phyloP scores from a whole-genome alignment of 495 filamentous ascomycete genomes.

The Penicillium manginii region DNA sequence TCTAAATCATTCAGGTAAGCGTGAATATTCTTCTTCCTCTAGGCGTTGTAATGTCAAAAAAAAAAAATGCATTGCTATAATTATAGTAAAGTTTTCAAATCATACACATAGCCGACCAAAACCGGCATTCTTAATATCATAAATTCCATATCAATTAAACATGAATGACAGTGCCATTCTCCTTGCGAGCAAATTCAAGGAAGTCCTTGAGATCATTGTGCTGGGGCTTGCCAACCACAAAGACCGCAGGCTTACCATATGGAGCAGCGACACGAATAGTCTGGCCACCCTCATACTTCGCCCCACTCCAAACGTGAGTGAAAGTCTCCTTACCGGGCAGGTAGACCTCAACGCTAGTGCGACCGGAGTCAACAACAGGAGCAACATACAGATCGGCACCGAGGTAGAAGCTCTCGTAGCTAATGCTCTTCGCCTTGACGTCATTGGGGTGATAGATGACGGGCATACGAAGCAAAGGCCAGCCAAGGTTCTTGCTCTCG shows the following conservation, averaged over 20 bases:
- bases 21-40: too few relatives aligned
- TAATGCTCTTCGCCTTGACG: conserved; percentile 23
- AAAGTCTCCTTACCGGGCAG: conserved; percentile 25
- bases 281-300: conserved; percentile 24
- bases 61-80: background rate
- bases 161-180: conserved; percentile 24
- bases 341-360: conserved; percentile 24
- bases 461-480: conserved; percentile 32
- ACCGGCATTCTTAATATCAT: too few relatives aligned
- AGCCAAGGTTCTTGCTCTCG: conserved; percentile 26
- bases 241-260: conserved; percentile 31
- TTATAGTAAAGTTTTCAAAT: background rate
- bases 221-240: conserved; percentile 24
- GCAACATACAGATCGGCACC: conserved; percentile 30
- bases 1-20: too few relatives aligned
- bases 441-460: conserved; percentile 31
- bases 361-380: conserved; percentile 26
- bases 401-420: conserved; percentile 32
- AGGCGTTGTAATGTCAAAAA: too few relatives aligned
- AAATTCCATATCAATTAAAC: conserved; percentile 16
- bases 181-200: conserved; percentile 25
- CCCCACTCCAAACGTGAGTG: conserved; percentile 27
- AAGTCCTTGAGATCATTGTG: conserved; percentile 24
- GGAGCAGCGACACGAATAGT: conserved; percentile 18
- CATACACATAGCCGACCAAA: background rate